Percentiles rank a stretch among this genome's conserved stretches.
phyloP scores from a whole-genome alignment of 345 rosid genomes.

The Anastatica hierochuntica region DNA sequence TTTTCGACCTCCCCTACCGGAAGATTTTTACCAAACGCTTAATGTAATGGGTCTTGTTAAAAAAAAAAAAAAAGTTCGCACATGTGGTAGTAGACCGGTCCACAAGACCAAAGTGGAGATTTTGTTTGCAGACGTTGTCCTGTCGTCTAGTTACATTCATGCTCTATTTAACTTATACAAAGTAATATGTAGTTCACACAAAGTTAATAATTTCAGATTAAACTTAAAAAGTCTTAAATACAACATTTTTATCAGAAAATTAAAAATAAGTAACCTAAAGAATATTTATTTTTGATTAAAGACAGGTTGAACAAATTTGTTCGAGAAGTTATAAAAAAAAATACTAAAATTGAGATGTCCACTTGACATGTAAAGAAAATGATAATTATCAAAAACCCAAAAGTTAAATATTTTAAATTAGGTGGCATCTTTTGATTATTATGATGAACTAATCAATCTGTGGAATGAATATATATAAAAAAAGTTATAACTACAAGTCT shows the following conservation, averaged over 20 bases:
- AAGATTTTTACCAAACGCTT: too few species aligned
- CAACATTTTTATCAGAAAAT: neutral
- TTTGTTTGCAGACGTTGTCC: conserved; percentile 17
- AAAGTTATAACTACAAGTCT: too few species aligned
- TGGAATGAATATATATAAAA: neutral
- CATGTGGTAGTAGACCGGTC: conserved; percentile 7
- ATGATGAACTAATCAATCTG: conserved; percentile 8
- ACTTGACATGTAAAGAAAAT: conserved; percentile 6
- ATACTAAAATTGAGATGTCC: too few species aligned
- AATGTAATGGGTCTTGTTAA: too few species aligned
- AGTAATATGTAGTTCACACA: too few species aligned
- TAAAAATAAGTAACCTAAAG: neutral
- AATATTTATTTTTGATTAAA: conserved; percentile 1
- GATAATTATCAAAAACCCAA: too few species aligned
- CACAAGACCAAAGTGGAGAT: conserved; percentile 11
- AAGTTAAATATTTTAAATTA: neutral
- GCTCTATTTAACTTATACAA: neutral
- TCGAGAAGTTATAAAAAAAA: neutral
- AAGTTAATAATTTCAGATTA: neutral
- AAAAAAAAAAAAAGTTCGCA: conserved; percentile 11
- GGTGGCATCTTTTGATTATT: conserved; percentile 19
- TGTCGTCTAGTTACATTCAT: conserved; percentile 1
- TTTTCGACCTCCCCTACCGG: too few species aligned
- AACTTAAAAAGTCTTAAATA: neutral
- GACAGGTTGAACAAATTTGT: conserved; percentile 1